A percentile compares a stretch with the other conserved stretches of the same genome.
Evolutionary conservation across 2,329 filamentous ascomycete genomes (phyloP).

Genomic region (Aspergillus udagawae): DNA sequence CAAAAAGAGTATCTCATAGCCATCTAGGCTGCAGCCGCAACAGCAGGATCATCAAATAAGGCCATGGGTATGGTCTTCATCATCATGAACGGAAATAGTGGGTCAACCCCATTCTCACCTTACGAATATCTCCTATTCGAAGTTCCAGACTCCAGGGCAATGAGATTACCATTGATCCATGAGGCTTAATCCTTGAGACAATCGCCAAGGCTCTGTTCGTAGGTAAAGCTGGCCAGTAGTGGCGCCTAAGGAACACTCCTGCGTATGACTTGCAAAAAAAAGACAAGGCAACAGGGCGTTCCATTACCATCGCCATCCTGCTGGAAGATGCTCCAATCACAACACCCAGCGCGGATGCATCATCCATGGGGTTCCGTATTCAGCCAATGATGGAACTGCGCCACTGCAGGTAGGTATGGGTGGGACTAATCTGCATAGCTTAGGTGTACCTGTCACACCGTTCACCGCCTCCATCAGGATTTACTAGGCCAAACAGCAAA

Average conservation of each 20-base stretch:
- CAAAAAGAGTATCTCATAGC: background rate
- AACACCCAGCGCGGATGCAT: conserved; percentile 4
- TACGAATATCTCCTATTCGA: background rate
- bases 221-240: too few relatives aligned
- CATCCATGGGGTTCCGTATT: conserved; percentile 3
- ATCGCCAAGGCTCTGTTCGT: background rate
- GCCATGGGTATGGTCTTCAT: background rate
- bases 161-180: background rate
- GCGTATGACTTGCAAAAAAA: background rate
- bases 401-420: conserved; percentile 2
- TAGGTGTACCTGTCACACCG: conserved; percentile 13
- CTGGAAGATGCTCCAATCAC: background rate
- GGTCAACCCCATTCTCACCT: background rate
- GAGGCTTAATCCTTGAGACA: background rate
- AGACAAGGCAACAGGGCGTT: conserved; percentile 1
- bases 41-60: background rate
- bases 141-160: background rate
- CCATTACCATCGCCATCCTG: background rate
- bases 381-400: conserved; percentile 2
- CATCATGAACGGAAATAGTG: background rate
- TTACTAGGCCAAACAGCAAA: conserved; percentile 6
- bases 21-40: background rate
- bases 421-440: background rate
- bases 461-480: conserved; percentile 12
- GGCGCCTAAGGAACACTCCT: background rate